A percentile compares a stretch with the other conserved stretches of the same genome.
Conservation (phyloP, 2,329 filamentous ascomycete genomes). For the Macrophomina phaseolina region DNA sequence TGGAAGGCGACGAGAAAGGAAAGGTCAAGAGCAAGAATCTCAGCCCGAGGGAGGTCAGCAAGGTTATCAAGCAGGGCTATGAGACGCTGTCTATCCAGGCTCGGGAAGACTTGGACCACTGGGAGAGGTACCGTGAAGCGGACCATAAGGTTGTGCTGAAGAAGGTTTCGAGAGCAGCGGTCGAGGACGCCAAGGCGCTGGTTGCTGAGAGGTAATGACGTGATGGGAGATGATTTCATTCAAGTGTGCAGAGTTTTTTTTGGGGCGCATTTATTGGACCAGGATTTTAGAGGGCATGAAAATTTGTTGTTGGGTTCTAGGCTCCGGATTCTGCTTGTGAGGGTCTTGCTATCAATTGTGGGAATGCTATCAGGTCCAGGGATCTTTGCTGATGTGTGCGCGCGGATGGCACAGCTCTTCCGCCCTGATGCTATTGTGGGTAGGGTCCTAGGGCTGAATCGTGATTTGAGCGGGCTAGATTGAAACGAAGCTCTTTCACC, state of each 20-base stretch:
- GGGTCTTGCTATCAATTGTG: too few relatives aligned
- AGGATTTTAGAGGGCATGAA: neutral
- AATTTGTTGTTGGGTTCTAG: neutral
- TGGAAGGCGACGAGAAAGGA: constrained; percentile 64
- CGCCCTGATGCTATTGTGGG: too few relatives aligned
- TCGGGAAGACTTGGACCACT: constrained; percentile 82
- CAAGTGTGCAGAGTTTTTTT: neutral
- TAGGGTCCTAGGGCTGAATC: too few relatives aligned
- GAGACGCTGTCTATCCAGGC: constrained; percentile 92
- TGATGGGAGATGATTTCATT: neutral
- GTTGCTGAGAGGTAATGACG: constrained; percentile 40
- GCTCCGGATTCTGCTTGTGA: neutral
- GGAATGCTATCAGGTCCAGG: neutral
- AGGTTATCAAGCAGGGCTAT: constrained; percentile 95
- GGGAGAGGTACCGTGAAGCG: constrained; percentile 85
- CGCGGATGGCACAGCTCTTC: too few relatives aligned
- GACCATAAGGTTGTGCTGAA: constrained; percentile 86
- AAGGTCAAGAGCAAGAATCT: constrained; percentile 67
- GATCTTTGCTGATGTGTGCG: too few relatives aligned
- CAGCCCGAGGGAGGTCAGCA: constrained; percentile 82
- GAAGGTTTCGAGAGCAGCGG: constrained; percentile 80
- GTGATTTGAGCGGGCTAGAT: too few relatives aligned
- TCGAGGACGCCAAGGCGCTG: constrained; percentile 68
- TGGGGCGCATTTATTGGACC: neutral
- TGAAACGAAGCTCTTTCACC: too few relatives aligned